These are phyloP conservation scores for Chlamydomonas incerta DNA, from an alignment of 139 green algal species.

Conservation along the genomic window DNA sequence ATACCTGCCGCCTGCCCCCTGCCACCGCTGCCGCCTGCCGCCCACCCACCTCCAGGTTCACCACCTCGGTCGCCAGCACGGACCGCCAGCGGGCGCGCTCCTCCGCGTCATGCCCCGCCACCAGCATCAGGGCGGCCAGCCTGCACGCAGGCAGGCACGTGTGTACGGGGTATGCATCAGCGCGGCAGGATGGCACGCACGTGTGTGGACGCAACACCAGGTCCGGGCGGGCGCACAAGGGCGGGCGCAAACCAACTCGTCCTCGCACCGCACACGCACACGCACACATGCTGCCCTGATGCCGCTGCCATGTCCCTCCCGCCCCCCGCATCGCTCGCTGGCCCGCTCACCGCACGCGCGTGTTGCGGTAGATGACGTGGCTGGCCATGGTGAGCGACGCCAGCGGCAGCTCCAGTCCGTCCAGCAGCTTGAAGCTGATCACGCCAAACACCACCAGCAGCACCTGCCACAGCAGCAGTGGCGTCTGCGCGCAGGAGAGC, in stretches of 20 bases:
- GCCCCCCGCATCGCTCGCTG: too few species aligned
- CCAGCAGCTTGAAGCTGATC: slow-evolving; percentile 1
- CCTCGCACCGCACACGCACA: too few species aligned
- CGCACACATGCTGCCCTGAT: too few species aligned
- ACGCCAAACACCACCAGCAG: slow-evolving; percentile 1
- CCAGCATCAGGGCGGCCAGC: not conserved
- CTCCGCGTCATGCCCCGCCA: not conserved
- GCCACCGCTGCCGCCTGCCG: too few species aligned
- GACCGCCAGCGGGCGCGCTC: not conserved
- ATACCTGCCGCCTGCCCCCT: too few species aligned
- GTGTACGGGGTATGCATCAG: too few species aligned
- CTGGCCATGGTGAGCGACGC: slow-evolving; percentile 45
- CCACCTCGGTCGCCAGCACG: not conserved
- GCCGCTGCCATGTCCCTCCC: too few species aligned
- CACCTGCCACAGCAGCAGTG: slow-evolving; percentile 16
- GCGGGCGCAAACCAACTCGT: too few species aligned
- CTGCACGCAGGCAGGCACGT: too few species aligned
- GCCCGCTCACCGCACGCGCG: not conserved
- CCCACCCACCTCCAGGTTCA: not conserved
- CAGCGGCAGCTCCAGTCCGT: slow-evolving; percentile 41
- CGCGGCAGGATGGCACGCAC: too few species aligned
- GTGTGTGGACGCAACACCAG: too few species aligned
- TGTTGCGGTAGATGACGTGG: slow-evolving; percentile 46
- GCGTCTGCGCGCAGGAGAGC: not conserved
- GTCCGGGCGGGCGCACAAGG: too few species aligned